Conservation (phyloP, 805 yeast genomes). For the Ogataea siamensis region DNA sequence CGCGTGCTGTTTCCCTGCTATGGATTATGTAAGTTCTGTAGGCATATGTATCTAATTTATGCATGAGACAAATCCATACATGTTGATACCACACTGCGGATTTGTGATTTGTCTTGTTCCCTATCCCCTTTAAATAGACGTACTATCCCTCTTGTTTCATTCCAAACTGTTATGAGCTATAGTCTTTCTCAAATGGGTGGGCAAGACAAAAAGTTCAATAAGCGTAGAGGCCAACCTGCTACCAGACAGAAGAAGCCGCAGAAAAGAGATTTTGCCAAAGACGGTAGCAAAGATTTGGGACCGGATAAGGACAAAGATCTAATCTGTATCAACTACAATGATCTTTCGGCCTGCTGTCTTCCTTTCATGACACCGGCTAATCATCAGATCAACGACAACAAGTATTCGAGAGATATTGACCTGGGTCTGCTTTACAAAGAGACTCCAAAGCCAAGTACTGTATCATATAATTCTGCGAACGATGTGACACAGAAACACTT, state of each 20-base stretch:
- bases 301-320: neutral
- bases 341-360: constrained; percentile 24
- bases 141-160: neutral
- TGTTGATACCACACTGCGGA: constrained; percentile 5
- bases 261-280: constrained; percentile 5
- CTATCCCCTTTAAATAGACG: constrained; percentile 6
- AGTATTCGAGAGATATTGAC: constrained; percentile 10
- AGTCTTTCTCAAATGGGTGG: constrained; percentile 6
- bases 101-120: constrained; percentile 13
- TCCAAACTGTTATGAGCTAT: neutral
- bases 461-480: constrained; percentile 3
- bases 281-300: neutral
- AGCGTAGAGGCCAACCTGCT: constrained; percentile 1
- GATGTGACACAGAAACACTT: constrained; percentile 15
- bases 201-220: constrained; percentile 3
- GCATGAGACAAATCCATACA: constrained; percentile 6
- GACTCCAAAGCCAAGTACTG: constrained; percentile 5
- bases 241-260: constrained; percentile 7
- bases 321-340: constrained; percentile 11
- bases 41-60: constrained; percentile 12
- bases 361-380: constrained; percentile 25
- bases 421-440: constrained; percentile 16
- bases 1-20: neutral
- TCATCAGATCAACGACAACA: constrained; percentile 10
- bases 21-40: constrained; percentile 4